A percentile compares a stretch with the other conserved stretches of the same genome.
These are phyloP conservation scores for Centella asiatica DNA, from an alignment of 129 eudicot genomes.

Conservation along the genomic window DNA sequence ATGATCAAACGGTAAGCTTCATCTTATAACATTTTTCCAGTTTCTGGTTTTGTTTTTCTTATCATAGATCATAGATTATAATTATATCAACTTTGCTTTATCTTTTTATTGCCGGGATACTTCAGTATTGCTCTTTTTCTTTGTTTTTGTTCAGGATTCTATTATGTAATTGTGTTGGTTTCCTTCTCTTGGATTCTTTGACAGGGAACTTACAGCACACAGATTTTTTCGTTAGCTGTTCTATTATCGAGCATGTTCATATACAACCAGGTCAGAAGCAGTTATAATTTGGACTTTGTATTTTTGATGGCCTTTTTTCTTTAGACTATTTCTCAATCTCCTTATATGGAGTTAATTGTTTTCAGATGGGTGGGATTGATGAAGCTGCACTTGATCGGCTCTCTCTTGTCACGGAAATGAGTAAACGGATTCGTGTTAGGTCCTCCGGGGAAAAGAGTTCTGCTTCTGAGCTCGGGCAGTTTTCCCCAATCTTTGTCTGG, in stretches of 20 bases:
- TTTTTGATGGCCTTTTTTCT: background rate
- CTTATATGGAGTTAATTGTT: slow-evolving; percentile 5
- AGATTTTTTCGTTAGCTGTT: slow-evolving; percentile 91
- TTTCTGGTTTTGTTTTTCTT: background rate
- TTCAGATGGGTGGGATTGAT: slow-evolving; percentile 97
- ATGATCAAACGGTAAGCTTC: slow-evolving; percentile 90
- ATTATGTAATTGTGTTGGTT: background rate
- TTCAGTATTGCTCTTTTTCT: background rate
- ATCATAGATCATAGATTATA: background rate
- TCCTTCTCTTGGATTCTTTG: slow-evolving; percentile 6
- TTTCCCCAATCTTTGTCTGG: slow-evolving; percentile 99
- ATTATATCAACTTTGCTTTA: background rate
- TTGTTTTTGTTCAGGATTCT: background rate
- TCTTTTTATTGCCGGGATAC: background rate
- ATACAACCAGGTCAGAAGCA: slow-evolving; percentile 76
- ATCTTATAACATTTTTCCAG: background rate
- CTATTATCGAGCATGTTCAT: slow-evolving; percentile 98
- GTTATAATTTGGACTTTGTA: background rate
- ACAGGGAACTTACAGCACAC: slow-evolving; percentile 98
- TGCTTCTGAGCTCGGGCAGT: slow-evolving; percentile 95
- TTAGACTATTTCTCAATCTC: slow-evolving; percentile 4
- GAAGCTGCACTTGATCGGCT: slow-evolving; percentile 99
- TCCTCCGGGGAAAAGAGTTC: slow-evolving; percentile 85
- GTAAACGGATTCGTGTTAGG: slow-evolving; percentile 93
- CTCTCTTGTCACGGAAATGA: slow-evolving; percentile 98